phyloP scores from a whole-genome alignment of 2,329 filamentous ascomycete genomes.

The Colletotrichum sp. region DNA sequence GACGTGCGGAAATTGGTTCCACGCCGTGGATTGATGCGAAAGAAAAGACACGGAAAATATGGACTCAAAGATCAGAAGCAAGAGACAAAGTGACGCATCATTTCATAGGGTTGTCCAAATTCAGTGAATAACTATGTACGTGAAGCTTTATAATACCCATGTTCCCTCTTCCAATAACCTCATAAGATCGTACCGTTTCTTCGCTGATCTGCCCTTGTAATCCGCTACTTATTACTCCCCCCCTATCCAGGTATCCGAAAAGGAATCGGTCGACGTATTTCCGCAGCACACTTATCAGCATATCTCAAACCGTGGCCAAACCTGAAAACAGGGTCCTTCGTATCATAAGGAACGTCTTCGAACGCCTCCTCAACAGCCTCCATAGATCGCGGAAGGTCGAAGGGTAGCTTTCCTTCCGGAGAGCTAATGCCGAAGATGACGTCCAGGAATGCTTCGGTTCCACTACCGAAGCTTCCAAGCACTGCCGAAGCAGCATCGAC shows the following conservation, averaged over 20 bases:
- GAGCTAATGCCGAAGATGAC: constrained; percentile 41
- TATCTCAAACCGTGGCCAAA: constrained; percentile 32
- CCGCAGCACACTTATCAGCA: not conserved
- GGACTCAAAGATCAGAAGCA: too few relatives aligned
- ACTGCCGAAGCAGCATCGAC: constrained; percentile 41
- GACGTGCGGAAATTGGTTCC: too few relatives aligned
- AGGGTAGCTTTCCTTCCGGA: constrained; percentile 47
- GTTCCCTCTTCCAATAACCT: not conserved
- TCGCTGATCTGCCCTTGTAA: not conserved
- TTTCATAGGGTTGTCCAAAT: not conserved
- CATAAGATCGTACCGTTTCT: not conserved
- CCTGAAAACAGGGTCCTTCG: constrained; percentile 30
- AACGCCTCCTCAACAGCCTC: constrained; percentile 40
- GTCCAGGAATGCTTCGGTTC: constrained; percentile 46
- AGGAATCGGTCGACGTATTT: not conserved
- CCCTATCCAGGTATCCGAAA: not conserved
- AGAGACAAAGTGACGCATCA: not conserved
- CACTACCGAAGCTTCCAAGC: constrained; percentile 44
- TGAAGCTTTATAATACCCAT: not conserved
- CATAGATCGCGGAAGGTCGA: constrained; percentile 50
- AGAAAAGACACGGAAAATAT: too few relatives aligned
- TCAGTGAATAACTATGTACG: not conserved
- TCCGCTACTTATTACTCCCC: not conserved
- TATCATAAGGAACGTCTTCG: constrained; percentile 34
- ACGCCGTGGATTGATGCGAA: too few relatives aligned